Evolutionary conservation across 768 basidiomycete species (phyloP).

Genomic region (Tulasnella sp.): DNA sequence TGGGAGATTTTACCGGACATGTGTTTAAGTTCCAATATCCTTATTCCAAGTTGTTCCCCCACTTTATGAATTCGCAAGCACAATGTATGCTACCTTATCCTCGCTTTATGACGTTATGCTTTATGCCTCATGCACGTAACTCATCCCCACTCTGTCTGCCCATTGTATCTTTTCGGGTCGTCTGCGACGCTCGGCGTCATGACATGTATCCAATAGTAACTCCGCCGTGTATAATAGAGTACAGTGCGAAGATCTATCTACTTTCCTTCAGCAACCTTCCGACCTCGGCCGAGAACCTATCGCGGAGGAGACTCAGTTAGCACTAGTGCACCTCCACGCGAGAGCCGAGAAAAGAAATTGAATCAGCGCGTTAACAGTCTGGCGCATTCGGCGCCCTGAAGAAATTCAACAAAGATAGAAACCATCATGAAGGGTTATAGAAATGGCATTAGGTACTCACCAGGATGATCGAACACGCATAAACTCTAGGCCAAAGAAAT

Average conservation of each 20-base stretch:
- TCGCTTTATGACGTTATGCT: background rate
- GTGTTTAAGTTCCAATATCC: constrained; percentile 3
- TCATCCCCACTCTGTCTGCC: background rate
- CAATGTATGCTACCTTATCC: background rate
- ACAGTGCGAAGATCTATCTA: background rate
- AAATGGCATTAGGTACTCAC: background rate
- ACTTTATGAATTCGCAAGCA: background rate
- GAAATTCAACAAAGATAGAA: constrained; percentile 19
- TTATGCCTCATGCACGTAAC: background rate
- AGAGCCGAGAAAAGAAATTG: background rate
- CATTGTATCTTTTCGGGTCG: constrained; percentile 2
- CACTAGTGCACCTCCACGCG: background rate
- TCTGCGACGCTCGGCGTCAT: background rate
- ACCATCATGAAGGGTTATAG: background rate
- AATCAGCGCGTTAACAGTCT: background rate
- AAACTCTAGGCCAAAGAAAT: background rate
- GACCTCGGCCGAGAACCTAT: background rate
- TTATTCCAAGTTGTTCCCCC: constrained; percentile 3
- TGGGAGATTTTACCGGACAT: background rate
- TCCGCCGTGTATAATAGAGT: background rate
- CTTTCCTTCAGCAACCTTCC: background rate
- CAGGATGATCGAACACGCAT: background rate
- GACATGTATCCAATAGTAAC: constrained; percentile 8
- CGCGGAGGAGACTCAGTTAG: background rate
- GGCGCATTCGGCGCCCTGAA: constrained; percentile 21